These are phyloP conservation scores for Vanrija humicola DNA, from an alignment of 1,284 basidiomycete genomes.

Conservation along the genomic window DNA sequence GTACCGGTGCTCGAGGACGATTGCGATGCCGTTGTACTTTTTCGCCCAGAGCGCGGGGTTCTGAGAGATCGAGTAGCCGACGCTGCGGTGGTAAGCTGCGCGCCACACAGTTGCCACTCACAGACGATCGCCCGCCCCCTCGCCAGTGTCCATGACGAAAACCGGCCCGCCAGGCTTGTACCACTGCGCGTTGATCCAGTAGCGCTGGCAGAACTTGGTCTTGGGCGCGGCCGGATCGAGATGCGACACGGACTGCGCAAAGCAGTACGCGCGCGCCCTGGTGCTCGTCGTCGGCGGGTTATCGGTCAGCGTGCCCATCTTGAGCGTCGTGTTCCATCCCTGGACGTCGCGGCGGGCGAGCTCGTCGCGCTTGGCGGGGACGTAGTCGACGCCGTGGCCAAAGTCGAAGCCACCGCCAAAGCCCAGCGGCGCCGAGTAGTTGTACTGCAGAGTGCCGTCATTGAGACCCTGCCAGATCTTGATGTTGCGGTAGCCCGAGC, in stretches of 20 bases:
- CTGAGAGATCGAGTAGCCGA: slow-evolving; percentile 38
- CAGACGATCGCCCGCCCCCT: slow-evolving; percentile 55
- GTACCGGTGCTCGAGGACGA: slow-evolving; percentile 79
- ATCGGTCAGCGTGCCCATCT: background rate
- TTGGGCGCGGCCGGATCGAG: slow-evolving; percentile 28
- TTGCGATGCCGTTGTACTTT: slow-evolving; percentile 72
- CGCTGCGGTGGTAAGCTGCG: too few species aligned
- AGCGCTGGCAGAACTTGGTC: slow-evolving; percentile 54
- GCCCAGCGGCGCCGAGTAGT: too few species aligned
- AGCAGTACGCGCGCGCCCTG: slow-evolving; percentile 53
- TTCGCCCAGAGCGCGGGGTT: slow-evolving; percentile 63
- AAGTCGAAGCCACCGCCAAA: too few species aligned
- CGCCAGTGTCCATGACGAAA: slow-evolving; percentile 75
- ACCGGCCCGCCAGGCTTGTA: slow-evolving; percentile 73
- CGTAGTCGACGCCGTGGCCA: too few species aligned
- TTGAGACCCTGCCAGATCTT: too few species aligned
- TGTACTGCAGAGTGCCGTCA: too few species aligned
- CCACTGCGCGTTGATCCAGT: slow-evolving; percentile 79
- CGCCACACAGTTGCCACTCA: slow-evolving; percentile 8
- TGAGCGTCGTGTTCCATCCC: background rate
- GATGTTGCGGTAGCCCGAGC: too few species aligned
- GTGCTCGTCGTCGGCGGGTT: slow-evolving; percentile 14
- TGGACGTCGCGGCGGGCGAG: too few species aligned
- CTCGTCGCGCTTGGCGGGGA: background rate
- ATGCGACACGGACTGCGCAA: slow-evolving; percentile 81